A percentile compares a stretch with the other conserved stretches of the same genome.
These are phyloP conservation scores for Skeletonema tropicum DNA, from an alignment of 108 stramenopile genomes.

Conservation along the genomic window DNA sequence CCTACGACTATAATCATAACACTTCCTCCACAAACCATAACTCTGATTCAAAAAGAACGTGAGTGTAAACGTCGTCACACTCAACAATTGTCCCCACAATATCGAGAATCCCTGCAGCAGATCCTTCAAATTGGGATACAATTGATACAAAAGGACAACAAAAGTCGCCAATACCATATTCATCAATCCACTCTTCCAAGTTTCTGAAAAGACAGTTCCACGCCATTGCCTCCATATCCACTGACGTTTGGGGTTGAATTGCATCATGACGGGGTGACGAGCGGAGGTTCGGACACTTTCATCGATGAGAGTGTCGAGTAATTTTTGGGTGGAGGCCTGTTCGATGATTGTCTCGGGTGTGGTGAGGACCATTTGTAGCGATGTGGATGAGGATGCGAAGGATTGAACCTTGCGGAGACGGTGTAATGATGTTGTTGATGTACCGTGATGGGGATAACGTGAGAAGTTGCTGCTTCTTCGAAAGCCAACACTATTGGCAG, in stretches of 20 bases:
- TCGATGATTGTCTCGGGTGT: conserved; percentile 88
- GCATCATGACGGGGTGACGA: conserved; percentile 83
- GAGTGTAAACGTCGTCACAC: conserved; percentile 88
- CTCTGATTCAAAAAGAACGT: conserved; percentile 93
- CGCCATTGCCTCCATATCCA: conserved; percentile 91
- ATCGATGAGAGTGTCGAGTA: conserved; percentile 84
- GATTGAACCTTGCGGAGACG: background rate
- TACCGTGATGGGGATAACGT: background rate
- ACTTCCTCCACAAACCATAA: conserved; percentile 89
- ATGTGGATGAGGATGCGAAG: conserved; percentile 29
- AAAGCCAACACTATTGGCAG: background rate
- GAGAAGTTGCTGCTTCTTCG: background rate
- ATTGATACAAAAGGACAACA: conserved; percentile 50
- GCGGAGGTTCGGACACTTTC: conserved; percentile 80
- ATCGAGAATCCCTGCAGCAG: conserved; percentile 65
- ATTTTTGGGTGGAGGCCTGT: conserved; percentile 86
- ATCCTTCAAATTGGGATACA: conserved; percentile 53
- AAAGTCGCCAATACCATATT: conserved; percentile 72
- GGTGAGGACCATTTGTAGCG: conserved; percentile 75
- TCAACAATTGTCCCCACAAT: conserved; percentile 83
- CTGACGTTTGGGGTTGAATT: conserved; percentile 83
- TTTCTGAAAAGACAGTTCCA: conserved; percentile 88
- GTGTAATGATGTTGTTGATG: background rate
- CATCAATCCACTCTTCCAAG: conserved; percentile 71
- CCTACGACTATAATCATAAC: conserved; percentile 74